Percentiles rank a stretch among this genome's conserved stretches.
phyloP scores from a whole-genome alignment of 192 early-diverging fungal species.

The Jimgerdemannia flammicorona region DNA sequence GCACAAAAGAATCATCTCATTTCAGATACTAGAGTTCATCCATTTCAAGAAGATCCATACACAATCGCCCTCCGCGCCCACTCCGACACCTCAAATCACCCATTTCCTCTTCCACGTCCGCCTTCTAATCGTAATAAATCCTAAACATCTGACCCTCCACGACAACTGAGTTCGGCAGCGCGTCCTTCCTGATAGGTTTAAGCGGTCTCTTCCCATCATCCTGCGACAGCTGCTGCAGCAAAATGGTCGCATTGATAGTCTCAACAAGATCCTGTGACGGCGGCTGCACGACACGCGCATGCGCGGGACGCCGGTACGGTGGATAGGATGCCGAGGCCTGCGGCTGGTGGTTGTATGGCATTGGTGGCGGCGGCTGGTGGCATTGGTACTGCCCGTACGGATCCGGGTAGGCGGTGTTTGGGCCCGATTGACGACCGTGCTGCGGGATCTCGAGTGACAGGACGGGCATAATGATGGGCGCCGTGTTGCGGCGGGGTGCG shows the following conservation, averaged over 20 bases:
- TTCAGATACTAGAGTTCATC: no score
- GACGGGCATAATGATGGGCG: no score
- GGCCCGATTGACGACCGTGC: no score
- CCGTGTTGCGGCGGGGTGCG: background rate
- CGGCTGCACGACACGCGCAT: slow-evolving; percentile 5
- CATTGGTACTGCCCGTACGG: background rate
- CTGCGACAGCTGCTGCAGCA: slow-evolving; percentile 42
- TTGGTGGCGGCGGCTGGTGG: background rate
- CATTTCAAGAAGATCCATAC: no score
- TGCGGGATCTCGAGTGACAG: no score
- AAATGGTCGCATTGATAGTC: slow-evolving; percentile 28
- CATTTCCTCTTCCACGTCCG: no score
- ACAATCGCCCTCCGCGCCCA: no score
- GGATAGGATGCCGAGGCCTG: slow-evolving; percentile 9
- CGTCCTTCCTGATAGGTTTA: slow-evolving; percentile 13
- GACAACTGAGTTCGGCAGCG: slow-evolving; percentile 21
- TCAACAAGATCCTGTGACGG: slow-evolving; percentile 18
- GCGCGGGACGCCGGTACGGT: slow-evolving; percentile 5
- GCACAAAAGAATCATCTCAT: no score
- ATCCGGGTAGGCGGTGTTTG: no score
- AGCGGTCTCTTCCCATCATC: slow-evolving; percentile 41
- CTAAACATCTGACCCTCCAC: slow-evolving; percentile 4
- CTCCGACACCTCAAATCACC: no score
- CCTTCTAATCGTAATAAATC: no score
- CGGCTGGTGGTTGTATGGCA: background rate